These are phyloP conservation scores for Hevea brasiliensis DNA, from an alignment of 345 rosid genomes.

Conservation along the genomic window DNA sequence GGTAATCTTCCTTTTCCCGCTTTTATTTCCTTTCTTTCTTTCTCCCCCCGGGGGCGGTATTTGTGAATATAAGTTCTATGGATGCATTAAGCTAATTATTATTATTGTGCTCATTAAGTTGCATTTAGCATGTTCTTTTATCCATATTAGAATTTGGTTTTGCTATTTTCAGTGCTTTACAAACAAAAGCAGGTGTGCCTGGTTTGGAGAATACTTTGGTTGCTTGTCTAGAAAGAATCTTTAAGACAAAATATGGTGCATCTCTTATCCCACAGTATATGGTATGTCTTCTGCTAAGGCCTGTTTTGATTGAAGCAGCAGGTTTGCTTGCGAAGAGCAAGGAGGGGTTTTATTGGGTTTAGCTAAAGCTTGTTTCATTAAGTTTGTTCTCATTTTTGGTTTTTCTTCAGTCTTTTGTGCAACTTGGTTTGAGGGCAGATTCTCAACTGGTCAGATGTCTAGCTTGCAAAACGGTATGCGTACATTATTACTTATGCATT, in stretches of 20 bases:
- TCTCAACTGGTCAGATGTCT: conserved; percentile 57
- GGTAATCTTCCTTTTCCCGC: conserved; percentile 28
- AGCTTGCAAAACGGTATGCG: conserved; percentile 80
- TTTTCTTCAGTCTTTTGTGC: conserved; percentile 60
- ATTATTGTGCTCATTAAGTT: neutral
- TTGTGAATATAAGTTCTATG: neutral
- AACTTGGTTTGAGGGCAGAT: conserved; percentile 66
- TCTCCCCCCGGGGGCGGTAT: too few species aligned
- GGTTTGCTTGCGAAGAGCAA: neutral
- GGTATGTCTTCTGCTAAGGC: conserved; percentile 41
- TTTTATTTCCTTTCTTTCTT: too few species aligned
- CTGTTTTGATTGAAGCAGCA: too few species aligned
- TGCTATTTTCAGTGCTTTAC: conserved; percentile 52
- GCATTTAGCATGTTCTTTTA: neutral
- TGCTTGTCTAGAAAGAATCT: conserved; percentile 69
- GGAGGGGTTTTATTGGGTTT: neutral
- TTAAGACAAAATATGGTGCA: conserved; percentile 70
- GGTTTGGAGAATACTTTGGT: conserved; percentile 55
- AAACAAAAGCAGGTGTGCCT: conserved; percentile 53
- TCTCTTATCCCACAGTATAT: conserved; percentile 70
- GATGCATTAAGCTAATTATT: neutral
- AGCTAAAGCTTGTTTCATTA: neutral
- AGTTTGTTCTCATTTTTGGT: neutral
- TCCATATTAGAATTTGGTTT: neutral
- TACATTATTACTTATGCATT: neutral